These are phyloP conservation scores for Kalanchoe fedtschenkoi DNA, from an alignment of 164 flowering plant genomes.

Conservation along the genomic window DNA sequence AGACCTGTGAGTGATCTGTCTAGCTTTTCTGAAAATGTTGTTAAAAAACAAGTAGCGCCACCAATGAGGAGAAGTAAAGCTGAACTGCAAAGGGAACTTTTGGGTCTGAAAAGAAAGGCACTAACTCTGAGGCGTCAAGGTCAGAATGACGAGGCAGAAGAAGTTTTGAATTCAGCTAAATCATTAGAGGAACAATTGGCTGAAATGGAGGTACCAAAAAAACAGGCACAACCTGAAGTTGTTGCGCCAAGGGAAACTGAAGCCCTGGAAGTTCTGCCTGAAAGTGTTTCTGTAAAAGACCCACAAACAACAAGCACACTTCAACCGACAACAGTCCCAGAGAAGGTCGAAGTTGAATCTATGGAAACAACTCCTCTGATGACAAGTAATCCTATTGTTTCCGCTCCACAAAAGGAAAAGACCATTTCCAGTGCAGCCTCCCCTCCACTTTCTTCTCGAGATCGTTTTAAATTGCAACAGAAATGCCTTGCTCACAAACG, in stretches of 20 bases:
- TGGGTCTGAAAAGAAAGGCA: conserved; percentile 73
- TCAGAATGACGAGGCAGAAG: conserved; percentile 65
- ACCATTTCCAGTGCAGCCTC: conserved; percentile 19
- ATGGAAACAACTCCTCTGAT: conserved; percentile 10
- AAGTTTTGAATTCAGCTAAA: conserved; percentile 45
- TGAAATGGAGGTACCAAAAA: conserved; percentile 41
- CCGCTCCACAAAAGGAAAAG: conserved; percentile 19
- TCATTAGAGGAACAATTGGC: conserved; percentile 54
- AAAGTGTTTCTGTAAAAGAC: conserved; percentile 10
- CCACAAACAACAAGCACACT: conserved; percentile 22
- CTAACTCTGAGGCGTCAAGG: conserved; percentile 75
- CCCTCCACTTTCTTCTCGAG: conserved; percentile 57
- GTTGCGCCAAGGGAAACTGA: conserved; percentile 8
- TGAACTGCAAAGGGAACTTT: conserved; percentile 75
- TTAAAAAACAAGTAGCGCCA: conserved; percentile 9
- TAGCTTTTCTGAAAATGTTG: conserved; percentile 10
- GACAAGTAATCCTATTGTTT: conserved; percentile 16
- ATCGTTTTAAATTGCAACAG: conserved; percentile 87
- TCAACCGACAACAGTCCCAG: conserved; percentile 52
- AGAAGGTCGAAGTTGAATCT: conserved; percentile 35
- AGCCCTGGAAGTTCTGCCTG: conserved; percentile 7
- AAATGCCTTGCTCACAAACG: conserved; percentile 83
- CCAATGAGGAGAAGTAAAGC: conserved; percentile 51
- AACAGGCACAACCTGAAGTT: conserved; percentile 14
- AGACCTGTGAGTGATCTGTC: conserved; percentile 10